These are phyloP conservation scores for Phallus indusiatus DNA, from an alignment of 768 basidiomycete species.

Conservation along the genomic window DNA sequence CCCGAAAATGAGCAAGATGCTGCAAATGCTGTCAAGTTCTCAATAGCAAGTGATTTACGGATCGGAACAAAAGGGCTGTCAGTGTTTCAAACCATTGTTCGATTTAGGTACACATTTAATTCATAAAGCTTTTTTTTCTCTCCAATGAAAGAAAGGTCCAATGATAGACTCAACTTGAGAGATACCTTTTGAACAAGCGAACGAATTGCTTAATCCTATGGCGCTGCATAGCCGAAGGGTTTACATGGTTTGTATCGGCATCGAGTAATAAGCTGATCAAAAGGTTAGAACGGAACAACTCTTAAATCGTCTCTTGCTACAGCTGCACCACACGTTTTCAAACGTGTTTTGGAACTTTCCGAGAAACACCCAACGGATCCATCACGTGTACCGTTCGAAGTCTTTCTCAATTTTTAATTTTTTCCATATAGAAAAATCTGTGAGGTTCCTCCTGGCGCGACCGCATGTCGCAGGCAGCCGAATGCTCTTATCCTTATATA, in stretches of 20 bases:
- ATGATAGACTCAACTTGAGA: constrained; percentile 32
- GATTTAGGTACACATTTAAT: constrained; percentile 14
- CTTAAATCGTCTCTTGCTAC: constrained; percentile 11
- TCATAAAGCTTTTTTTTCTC: neutral
- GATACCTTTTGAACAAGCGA: constrained; percentile 38
- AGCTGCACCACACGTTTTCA: constrained; percentile 23
- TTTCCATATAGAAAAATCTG: constrained; percentile 29
- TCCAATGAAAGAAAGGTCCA: constrained; percentile 25
- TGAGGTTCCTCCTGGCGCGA: constrained; percentile 20
- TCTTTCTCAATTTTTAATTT: constrained; percentile 33
- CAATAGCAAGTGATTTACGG: constrained; percentile 12
- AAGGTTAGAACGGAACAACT: neutral
- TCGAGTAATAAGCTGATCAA: neutral
- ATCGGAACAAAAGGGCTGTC: constrained; percentile 17
- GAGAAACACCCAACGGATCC: constrained; percentile 15
- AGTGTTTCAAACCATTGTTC: constrained; percentile 16
- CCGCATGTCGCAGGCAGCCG: constrained; percentile 30
- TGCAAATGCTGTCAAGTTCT: constrained; percentile 13
- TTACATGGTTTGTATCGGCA: constrained; percentile 37
- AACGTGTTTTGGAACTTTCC: constrained; percentile 20
- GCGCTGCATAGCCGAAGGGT: constrained; percentile 26
- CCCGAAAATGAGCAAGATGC: constrained; percentile 16
- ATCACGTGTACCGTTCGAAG: constrained; percentile 14
- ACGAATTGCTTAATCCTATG: constrained; percentile 31
- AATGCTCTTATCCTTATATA: constrained; percentile 26